Evolutionary conservation across 2,329 filamentous ascomycete species (phyloP), one percentile per base, ranked within the genome.

Genomic region (Cercospora brassicicola): DNA sequence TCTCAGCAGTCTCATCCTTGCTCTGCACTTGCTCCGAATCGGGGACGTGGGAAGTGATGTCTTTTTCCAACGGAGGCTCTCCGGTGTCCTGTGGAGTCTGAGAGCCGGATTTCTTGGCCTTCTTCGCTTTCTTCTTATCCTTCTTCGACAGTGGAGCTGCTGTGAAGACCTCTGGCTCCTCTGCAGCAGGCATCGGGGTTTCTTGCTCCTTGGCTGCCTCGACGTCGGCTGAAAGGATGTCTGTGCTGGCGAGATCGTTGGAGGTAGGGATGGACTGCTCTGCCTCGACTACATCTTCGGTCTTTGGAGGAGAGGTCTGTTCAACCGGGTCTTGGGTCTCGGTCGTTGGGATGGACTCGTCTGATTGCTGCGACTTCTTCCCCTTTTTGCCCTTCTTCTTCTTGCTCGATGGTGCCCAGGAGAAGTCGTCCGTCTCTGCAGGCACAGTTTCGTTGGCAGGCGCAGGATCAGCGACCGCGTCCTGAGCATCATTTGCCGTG

Each of bases 331-430:
- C 55, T 20, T 8, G 30, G 11, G 18, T 59, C 31, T 20, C 39
- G 20, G 39, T 18, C n/a, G 13, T 15, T 11, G 9, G 59, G 26
- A 48, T 26, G 15, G 33, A 20, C 7, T 56, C 30, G 8, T 64
- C 39, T 2, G 30, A n/a, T 33, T 68, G 26, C 39, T 60, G 42
- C 15, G 65, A 45, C 39, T 66, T 68, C 61, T 74, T 75, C 33
- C 68, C 67, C 60, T 74, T 75, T 55, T 74, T 75, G 59, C 69
- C 67, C 53, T 75, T 73, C 59, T 69, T 72, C 33, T 70, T 72
- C 28, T 68, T 69, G 26, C 68, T 65, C 9, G 39, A 48, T 3
- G 65, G 15, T 18, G 65, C 39, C 31, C 59, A 59, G 11, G 36
- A 59, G 53, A 61, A 66, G 30, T 70, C 71, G 18, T 69, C 71